These are phyloP conservation scores for Radiomyces spectabilis DNA, from an alignment of 192 early-diverging fungal species.

Conservation along the genomic window DNA sequence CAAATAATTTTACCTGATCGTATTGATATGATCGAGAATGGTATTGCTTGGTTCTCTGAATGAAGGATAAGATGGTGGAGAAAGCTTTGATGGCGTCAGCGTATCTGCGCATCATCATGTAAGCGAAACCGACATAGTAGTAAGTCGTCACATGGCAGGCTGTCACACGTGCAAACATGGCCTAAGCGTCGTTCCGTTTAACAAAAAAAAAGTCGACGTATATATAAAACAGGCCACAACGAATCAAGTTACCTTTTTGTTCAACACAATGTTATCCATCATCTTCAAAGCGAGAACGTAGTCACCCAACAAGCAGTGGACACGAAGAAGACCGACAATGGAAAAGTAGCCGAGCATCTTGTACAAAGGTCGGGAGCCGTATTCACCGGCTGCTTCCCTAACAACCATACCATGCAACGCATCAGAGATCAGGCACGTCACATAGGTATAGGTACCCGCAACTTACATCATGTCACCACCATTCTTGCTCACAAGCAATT, in stretches of 20 bases:
- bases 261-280: constrained; percentile 92
- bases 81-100: constrained; percentile 92
- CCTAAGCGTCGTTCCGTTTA: constrained; percentile 29
- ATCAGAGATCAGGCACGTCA: too few relatives aligned
- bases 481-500: constrained; percentile 81
- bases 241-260: constrained; percentile 61
- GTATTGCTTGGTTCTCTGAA: constrained; percentile 90
- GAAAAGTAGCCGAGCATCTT: constrained; percentile 97
- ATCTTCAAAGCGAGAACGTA: constrained; percentile 93
- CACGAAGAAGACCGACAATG: constrained; percentile 85
- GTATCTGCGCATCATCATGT: constrained; percentile 98
- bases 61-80: constrained; percentile 83
- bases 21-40: constrained; percentile 88
- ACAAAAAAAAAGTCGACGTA: neutral
- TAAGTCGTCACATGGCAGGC: constrained; percentile 95
- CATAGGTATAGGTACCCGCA: too few relatives aligned
- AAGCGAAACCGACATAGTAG: constrained; percentile 96
- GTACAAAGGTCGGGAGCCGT: constrained; percentile 84
- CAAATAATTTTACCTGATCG: constrained; percentile 72
- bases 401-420: neutral
- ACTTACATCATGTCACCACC: constrained; percentile 75
- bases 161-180: constrained; percentile 91
- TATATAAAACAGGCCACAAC: neutral
- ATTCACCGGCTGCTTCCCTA: constrained; percentile 81
- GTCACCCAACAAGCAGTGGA: constrained; percentile 94